Evolutionary conservation across 495 filamentous ascomycete species (phyloP).

Genomic region (Daldinia grandis): DNA sequence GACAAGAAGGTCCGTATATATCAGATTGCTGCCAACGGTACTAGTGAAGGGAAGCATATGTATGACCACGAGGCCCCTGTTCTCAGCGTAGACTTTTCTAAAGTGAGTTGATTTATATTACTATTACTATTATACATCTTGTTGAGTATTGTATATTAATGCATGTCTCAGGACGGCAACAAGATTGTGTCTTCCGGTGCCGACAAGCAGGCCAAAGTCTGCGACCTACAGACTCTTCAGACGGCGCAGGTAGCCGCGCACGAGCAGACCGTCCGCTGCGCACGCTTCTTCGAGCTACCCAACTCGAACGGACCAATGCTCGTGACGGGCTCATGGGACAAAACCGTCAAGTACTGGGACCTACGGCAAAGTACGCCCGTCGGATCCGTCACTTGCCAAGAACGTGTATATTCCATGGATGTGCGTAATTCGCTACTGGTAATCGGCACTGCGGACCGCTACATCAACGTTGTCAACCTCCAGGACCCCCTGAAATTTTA

Average conservation of each 20-base stretch:
- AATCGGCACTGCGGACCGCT: constrained; percentile 84
- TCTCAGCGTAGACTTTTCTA: constrained; percentile 81
- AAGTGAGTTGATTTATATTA: constrained; percentile 61
- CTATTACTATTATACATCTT: not conserved
- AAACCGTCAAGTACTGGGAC: constrained; percentile 92
- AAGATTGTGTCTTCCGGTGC: constrained; percentile 79
- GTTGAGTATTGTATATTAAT: not conserved
- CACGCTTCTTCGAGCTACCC: constrained; percentile 72
- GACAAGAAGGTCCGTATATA: constrained; percentile 95
- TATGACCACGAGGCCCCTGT: constrained; percentile 82
- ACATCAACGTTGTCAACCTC: constrained; percentile 87
- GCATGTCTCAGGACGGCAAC: constrained; percentile 54
- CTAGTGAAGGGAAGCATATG: constrained; percentile 77
- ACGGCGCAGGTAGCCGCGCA: constrained; percentile 74
- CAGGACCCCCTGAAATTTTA: constrained; percentile 75
- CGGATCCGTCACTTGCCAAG: constrained; percentile 71
- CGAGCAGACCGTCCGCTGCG: constrained; percentile 74
- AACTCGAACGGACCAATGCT: constrained; percentile 66
- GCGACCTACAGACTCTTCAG: constrained; percentile 69
- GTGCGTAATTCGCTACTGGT: constrained; percentile 80
- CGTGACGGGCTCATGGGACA: constrained; percentile 90
- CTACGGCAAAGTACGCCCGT: constrained; percentile 69
- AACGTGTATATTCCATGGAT: constrained; percentile 90
- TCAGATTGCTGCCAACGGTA: constrained; percentile 75
- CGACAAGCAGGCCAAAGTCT: constrained; percentile 78